Conservation (phyloP, 805 yeast species). For the Lipomyces orientalis region DNA sequence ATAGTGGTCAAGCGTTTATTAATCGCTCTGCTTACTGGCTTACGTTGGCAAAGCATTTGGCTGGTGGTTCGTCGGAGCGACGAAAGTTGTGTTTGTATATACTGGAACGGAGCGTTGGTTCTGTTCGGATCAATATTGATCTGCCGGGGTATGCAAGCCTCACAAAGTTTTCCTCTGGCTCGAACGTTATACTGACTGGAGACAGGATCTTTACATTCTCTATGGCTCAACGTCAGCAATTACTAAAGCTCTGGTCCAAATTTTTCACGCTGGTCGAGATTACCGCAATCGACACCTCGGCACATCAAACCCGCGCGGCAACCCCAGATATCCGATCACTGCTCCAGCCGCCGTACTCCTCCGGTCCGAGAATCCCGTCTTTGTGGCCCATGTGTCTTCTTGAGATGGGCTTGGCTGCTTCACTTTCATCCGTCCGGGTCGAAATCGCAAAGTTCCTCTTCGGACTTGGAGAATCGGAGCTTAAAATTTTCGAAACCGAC, state of each 20-base stretch:
- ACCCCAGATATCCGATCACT: slow-evolving; percentile 10
- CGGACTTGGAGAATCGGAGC: background rate
- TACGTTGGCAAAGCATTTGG: slow-evolving; percentile 9
- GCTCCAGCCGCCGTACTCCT: slow-evolving; percentile 9
- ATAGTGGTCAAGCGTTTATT: slow-evolving; percentile 11
- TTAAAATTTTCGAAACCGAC: slow-evolving; percentile 8
- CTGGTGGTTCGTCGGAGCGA: slow-evolving; percentile 26
- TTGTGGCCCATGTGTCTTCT: slow-evolving; percentile 22
- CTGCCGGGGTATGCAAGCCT: slow-evolving; percentile 19
- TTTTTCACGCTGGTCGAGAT: slow-evolving; percentile 79
- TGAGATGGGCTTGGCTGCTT: slow-evolving; percentile 23
- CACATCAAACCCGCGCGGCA: slow-evolving; percentile 65
- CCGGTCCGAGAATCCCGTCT: slow-evolving; percentile 7
- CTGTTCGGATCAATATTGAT: slow-evolving; percentile 8
- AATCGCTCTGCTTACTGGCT: slow-evolving; percentile 16
- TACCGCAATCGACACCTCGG: slow-evolving; percentile 79
- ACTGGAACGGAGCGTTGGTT: slow-evolving; percentile 12
- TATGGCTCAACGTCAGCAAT: slow-evolving; percentile 24
- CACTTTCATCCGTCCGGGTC: slow-evolving; percentile 22
- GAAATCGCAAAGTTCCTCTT: slow-evolving; percentile 26
- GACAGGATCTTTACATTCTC: slow-evolving; percentile 15
- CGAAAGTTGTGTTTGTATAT: slow-evolving; percentile 24
- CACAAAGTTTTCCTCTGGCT: background rate
- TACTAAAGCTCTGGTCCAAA: slow-evolving; percentile 68
- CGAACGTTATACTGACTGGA: background rate